Percentiles rank a stretch among this genome's conserved stretches.
phyloP scores from a whole-genome alignment of 2,329 filamentous ascomycete species.

The Didymella lethalis region DNA sequence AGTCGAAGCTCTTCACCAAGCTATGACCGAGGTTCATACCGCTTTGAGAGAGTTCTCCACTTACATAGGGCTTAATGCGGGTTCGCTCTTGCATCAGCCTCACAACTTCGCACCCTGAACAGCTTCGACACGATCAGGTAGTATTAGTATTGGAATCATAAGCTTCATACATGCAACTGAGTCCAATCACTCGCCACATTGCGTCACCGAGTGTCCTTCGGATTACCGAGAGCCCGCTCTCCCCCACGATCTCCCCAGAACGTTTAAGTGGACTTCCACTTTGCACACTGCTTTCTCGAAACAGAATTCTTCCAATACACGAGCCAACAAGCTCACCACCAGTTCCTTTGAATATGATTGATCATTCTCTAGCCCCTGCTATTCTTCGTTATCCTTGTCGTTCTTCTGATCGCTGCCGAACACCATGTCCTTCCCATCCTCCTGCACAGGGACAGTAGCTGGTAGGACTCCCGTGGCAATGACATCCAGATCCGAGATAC shows the following conservation, averaged over 20 bases:
- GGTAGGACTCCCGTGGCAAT: slow-evolving; percentile 44
- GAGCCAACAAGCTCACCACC: not conserved
- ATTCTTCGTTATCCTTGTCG: not conserved
- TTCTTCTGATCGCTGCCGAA: not conserved
- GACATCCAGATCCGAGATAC: slow-evolving; percentile 42
- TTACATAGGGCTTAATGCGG: slow-evolving; percentile 2
- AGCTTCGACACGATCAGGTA: not conserved
- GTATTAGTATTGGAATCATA: not conserved
- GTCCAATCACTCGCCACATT: not conserved
- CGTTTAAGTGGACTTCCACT: not conserved
- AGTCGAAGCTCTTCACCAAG: slow-evolving; percentile 9
- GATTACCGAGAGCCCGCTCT: too few relatives aligned
- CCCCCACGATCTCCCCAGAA: not conserved
- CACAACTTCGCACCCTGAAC: not conserved
- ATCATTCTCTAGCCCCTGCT: not conserved
- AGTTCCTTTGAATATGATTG: not conserved
- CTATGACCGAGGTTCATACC: slow-evolving; percentile 14
- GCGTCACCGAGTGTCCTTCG: not conserved
- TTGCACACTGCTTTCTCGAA: not conserved
- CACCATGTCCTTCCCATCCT: slow-evolving; percentile 22
- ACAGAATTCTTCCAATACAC: not conserved
- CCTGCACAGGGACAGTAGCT: slow-evolving; percentile 27
- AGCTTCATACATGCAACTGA: not conserved
- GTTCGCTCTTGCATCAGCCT: not conserved
- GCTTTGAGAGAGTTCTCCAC: slow-evolving; percentile 7